Evolutionary conservation across 345 rosid species (phyloP).

Genomic region (Hibiscus trionum): DNA sequence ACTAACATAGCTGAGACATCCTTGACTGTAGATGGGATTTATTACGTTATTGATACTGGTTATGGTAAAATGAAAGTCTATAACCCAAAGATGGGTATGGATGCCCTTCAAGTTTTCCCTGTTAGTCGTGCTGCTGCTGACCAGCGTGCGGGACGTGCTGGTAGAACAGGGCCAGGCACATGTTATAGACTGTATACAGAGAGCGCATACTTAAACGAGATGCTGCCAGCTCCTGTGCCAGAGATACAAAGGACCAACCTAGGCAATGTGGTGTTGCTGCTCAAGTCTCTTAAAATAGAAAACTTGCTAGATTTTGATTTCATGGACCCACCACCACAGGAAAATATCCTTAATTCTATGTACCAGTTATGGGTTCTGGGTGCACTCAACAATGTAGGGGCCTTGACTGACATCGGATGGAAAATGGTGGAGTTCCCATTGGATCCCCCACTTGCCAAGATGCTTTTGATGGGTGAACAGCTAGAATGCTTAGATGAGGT

Average conservation of each 20-base stretch:
- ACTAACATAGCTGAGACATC: conserved; percentile 99
- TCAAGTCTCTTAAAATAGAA: conserved; percentile 84
- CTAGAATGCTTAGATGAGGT: conserved; percentile 81
- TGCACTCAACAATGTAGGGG: conserved; percentile 86
- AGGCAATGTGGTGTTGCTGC: conserved; percentile 86
- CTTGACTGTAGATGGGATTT: conserved; percentile 93
- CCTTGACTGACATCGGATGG: conserved; percentile 85
- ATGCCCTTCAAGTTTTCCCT: conserved; percentile 95
- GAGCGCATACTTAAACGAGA: conserved; percentile 79
- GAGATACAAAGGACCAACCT: conserved; percentile 98
- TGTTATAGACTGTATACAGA: conserved; percentile 93
- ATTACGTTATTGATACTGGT: conserved; percentile 86
- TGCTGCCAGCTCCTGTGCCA: conserved; percentile 87
- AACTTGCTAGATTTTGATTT: conserved; percentile 92
- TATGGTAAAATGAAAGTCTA: conserved; percentile 97
- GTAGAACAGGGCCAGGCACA: conserved; percentile 98
- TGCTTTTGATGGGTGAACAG: conserved; percentile 90
- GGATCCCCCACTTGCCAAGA: conserved; percentile 98
- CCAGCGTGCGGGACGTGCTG: conserved; percentile 98
- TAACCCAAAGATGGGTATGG: conserved; percentile 99
- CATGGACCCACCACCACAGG: conserved; percentile 99
- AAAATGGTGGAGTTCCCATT: conserved; percentile 98
- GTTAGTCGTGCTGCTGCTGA: conserved; percentile 96
- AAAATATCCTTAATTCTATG: conserved; percentile 96
- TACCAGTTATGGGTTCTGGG: conserved; percentile 98